These are phyloP conservation scores for Tolypocladium pustulatum DNA, from an alignment of 2,329 filamentous ascomycete genomes.

Conservation along the genomic window DNA sequence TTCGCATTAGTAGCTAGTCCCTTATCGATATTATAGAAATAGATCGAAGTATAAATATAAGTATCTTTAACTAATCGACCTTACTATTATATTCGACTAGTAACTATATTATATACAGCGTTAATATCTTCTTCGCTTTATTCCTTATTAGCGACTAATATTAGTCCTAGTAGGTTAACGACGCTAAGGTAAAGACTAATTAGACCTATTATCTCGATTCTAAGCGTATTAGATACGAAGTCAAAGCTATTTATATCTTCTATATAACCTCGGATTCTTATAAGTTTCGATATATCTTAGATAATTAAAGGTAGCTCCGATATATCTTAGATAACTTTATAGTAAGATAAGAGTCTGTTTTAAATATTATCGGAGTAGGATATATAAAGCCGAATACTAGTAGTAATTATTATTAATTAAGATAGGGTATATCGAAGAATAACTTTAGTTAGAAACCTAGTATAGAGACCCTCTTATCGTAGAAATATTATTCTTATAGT, in stretches of 20 bases:
- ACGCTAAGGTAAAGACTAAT: neutral
- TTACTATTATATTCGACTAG: too few species aligned
- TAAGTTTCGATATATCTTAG: neutral
- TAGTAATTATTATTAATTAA: too few species aligned
- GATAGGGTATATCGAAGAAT: neutral
- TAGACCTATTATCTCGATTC: neutral
- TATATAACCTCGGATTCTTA: neutral
- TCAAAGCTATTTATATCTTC: too few species aligned
- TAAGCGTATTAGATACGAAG: neutral
- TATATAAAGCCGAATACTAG: too few species aligned
- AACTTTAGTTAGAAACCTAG: neutral
- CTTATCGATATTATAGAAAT: too few species aligned
- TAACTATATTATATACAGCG: neutral
- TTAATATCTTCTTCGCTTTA: neutral
- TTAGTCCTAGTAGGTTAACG: neutral
- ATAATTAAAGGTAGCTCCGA: neutral
- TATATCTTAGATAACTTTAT: neutral
- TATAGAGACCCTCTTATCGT: neutral
- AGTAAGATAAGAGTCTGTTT: too few species aligned
- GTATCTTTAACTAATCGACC: too few species aligned
- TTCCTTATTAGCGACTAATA: neutral
- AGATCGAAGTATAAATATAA: too few species aligned
- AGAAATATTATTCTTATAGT: neutral
- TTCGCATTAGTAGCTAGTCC: too few species aligned
- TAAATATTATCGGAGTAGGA: too few species aligned